Base-by-base conservation (phyloP, 2,329 filamentous ascomycete species). In the Sporothrix luriei region DNA sequence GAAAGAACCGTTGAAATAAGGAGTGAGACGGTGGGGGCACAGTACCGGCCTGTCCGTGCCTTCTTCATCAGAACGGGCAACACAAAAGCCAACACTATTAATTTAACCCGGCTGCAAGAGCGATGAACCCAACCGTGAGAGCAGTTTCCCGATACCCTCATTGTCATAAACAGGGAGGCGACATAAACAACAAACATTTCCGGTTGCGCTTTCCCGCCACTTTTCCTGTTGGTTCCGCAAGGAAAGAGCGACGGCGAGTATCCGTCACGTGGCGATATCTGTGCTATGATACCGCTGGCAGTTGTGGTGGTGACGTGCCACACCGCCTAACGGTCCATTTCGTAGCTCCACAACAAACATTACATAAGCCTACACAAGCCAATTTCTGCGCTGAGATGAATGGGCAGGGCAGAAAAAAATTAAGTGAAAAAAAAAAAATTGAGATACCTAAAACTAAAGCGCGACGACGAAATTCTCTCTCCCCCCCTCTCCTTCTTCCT, bases 381-480 rank as follows among this genome's bases (percentile, higher is more conserved):
- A 59, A 52, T 33, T 55, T 64, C 55, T 24, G 55, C 66, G 64
- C 66, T 67, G 69, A 29, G 24, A 33, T 64, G 33, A 49, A 65
- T 69, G 46, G 40, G 11, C 70, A 72, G 67, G 48, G 54, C 40
- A 62, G 26, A 64, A 70, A 69, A 71, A 68, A 64, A 29, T 48
- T 38, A 24, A 66, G 62, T 49, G 62, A 51, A 69, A 64, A 66
- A 69, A 64, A 66, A 72, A 72, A 72, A 66, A 62, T 68, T 29
- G 68, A 38, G 54, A 68, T 66, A 59, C 68, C 66, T 66, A 68
- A 65, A 40, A 52, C 65, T 67, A 57, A 68, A 68, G 67, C 59
- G 70, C 69, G 70, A 59, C 68, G 19, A 40, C 19, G 62, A 73
- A 72, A 67, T 71, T 69, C 57, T 61, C 65, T 71, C 66, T 71